Percentiles rank a stretch among this genome's conserved stretches.
Conservation (phyloP, 108 stramenopile genomes). For the Bacterosira constricta region DNA sequence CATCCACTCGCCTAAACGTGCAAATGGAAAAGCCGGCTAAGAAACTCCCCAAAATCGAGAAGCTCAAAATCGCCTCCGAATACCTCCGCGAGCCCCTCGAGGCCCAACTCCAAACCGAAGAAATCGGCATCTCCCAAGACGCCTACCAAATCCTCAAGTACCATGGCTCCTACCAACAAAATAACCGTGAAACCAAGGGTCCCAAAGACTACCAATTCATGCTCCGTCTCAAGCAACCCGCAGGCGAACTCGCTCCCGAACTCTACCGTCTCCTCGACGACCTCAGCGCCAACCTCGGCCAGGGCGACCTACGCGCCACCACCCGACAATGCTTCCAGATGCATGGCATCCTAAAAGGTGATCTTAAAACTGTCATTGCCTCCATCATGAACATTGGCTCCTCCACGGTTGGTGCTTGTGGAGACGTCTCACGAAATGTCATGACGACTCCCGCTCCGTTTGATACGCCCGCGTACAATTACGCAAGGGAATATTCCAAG, state of each 20-base stretch:
- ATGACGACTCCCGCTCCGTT: conserved; percentile 96
- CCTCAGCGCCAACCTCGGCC: conserved; percentile 85
- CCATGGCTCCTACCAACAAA: conserved; percentile 98
- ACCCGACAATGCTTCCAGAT: conserved; percentile 99
- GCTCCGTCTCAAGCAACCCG: conserved; percentile 98
- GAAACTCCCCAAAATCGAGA: conserved; percentile 81
- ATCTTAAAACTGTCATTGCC: conserved; percentile 94
- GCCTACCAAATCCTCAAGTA: conserved; percentile 96
- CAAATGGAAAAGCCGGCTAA: conserved; percentile 75
- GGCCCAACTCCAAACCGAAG: conserved; percentile 75
- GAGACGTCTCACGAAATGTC: conserved; percentile 97
- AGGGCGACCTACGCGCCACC: conserved; percentile 94
- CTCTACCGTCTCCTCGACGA: conserved; percentile 93
- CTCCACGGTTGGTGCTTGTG: conserved; percentile 97
- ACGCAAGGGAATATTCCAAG: conserved; percentile 84
- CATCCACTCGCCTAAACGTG: conserved; percentile 50
- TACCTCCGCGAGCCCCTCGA: conserved; percentile 75
- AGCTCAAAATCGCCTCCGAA: conserved; percentile 67
- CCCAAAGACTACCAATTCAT: conserved; percentile 98
- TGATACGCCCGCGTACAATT: conserved; percentile 68
- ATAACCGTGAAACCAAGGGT: conserved; percentile 85
- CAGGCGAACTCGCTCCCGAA: conserved; percentile 93
- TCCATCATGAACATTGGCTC: conserved; percentile 97
- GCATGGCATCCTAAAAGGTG: conserved; percentile 96
- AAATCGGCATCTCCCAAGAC: conserved; percentile 85